phyloP scores from a whole-genome alignment of 225 moss, liverwort and hornwort species.

The Marchantia paleacea region DNA sequence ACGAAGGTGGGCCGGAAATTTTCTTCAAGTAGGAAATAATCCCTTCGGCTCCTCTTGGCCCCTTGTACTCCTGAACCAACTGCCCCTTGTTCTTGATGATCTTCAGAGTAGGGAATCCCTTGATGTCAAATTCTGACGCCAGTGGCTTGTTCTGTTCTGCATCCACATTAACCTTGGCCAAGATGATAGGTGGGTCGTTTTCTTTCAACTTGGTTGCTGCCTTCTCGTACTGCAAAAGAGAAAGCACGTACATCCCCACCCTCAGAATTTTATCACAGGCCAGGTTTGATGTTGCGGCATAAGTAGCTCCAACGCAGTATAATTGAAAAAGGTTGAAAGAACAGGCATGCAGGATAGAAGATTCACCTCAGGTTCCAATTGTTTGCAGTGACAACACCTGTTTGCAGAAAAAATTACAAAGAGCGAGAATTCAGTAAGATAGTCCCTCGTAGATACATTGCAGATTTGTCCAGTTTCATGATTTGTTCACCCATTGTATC shows the following conservation, averaged over 20 bases:
- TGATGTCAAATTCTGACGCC: constrained; percentile 55
- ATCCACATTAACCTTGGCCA: constrained; percentile 76
- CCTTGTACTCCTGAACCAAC: constrained; percentile 60
- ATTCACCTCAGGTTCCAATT: constrained; percentile 66
- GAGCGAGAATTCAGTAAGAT: not conserved
- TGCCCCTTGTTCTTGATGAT: constrained; percentile 73
- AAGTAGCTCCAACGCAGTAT: not conserved
- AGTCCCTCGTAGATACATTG: not conserved
- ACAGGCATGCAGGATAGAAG: not conserved
- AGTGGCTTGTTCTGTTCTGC: constrained; percentile 75
- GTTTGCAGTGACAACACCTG: constrained; percentile 94
- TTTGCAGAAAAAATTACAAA: not conserved
- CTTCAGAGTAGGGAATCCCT: constrained; percentile 84
- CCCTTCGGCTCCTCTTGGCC: constrained; percentile 73
- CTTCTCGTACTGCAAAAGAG: constrained; percentile 57
- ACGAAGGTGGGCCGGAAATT: constrained; percentile 68
- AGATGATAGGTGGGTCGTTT: constrained; percentile 67
- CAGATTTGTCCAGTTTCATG: not conserved
- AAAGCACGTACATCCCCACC: not conserved
- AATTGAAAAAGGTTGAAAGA: no score
- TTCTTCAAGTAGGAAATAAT: constrained; percentile 70
- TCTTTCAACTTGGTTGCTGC: constrained; percentile 75
- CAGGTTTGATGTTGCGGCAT: not conserved
- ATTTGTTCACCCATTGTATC: no score
- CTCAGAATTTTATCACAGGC: not conserved